Conservation (phyloP, 768 basidiomycete genomes). For the Melanogaster broomeanus region DNA sequence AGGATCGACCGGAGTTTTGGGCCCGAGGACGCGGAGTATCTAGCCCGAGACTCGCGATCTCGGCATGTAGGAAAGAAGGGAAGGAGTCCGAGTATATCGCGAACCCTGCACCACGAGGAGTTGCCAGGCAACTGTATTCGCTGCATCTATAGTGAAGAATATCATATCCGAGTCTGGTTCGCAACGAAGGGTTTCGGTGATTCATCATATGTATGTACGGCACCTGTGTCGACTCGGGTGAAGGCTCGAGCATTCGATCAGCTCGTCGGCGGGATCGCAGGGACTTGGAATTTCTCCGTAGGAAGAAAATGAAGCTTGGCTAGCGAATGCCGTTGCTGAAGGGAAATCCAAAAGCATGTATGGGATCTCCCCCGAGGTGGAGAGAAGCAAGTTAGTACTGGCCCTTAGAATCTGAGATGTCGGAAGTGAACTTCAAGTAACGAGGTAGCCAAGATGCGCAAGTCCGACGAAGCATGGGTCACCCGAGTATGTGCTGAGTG, state of each 20-base stretch:
- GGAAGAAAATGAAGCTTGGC: conserved; percentile 4
- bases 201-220: background rate
- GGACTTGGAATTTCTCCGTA: background rate
- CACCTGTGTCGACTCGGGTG: background rate
- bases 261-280: conserved; percentile 7
- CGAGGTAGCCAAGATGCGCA: conserved; percentile 36
- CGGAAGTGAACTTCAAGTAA: too few relatives aligned
- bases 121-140: conserved; percentile 1
- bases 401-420: conserved; percentile 49
- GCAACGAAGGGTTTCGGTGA: background rate
- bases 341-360: conserved; percentile 48
- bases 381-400: conserved; percentile 34
- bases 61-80: background rate
- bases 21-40: background rate
- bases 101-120: background rate
- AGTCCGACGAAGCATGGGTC: conserved; percentile 43
- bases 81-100: too few relatives aligned
- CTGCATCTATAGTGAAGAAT: background rate
- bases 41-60: background rate
- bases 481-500: conserved; percentile 24
- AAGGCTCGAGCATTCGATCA: background rate
- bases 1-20: background rate
- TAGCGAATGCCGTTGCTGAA: conserved; percentile 1
- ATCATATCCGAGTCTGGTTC: conserved; percentile 2
- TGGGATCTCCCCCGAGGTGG: conserved; percentile 54